Evolutionary conservation across 2,329 filamentous ascomycete species (phyloP).

Genomic region (Diaporthe ilicicola): DNA sequence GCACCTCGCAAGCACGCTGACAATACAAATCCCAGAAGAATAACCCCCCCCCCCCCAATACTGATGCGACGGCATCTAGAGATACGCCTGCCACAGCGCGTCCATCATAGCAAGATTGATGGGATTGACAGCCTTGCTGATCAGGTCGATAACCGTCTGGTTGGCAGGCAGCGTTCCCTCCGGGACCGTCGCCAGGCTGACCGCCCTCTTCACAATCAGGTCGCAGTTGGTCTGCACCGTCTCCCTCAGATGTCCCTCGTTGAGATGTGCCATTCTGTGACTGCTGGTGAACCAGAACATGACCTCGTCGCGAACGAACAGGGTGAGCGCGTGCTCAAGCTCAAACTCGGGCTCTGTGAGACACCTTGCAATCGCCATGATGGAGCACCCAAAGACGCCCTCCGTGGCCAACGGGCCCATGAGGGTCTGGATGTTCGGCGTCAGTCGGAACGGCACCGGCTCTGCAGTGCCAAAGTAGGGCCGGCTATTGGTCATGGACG

Average conservation of each 20-base stretch:
- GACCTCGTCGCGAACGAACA: slow-evolving; percentile 98
- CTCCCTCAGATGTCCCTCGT: slow-evolving; percentile 73
- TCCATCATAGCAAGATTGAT: slow-evolving; percentile 88
- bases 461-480: slow-evolving; percentile 92
- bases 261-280: slow-evolving; percentile 69
- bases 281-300: slow-evolving; percentile 92
- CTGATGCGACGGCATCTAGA: slow-evolving; percentile 57
- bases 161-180: slow-evolving; percentile 88
- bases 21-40: slow-evolving; percentile 2
- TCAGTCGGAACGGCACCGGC: slow-evolving; percentile 95
- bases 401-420: slow-evolving; percentile 97
- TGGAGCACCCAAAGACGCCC: slow-evolving; percentile 91
- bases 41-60: background rate
- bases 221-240: slow-evolving; percentile 77
- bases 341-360: slow-evolving; percentile 89
- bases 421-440: slow-evolving; percentile 92
- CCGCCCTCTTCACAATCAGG: slow-evolving; percentile 88
- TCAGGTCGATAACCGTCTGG: slow-evolving; percentile 94
- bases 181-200: slow-evolving; percentile 81
- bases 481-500: slow-evolving; percentile 83
- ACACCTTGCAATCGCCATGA: slow-evolving; percentile 96
- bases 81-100: slow-evolving; percentile 96
- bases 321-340: slow-evolving; percentile 91
- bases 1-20: background rate
- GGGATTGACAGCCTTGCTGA: slow-evolving; percentile 92